Base-by-base conservation (phyloP, 331 rosid species). In the Saraca asoca region DNA sequence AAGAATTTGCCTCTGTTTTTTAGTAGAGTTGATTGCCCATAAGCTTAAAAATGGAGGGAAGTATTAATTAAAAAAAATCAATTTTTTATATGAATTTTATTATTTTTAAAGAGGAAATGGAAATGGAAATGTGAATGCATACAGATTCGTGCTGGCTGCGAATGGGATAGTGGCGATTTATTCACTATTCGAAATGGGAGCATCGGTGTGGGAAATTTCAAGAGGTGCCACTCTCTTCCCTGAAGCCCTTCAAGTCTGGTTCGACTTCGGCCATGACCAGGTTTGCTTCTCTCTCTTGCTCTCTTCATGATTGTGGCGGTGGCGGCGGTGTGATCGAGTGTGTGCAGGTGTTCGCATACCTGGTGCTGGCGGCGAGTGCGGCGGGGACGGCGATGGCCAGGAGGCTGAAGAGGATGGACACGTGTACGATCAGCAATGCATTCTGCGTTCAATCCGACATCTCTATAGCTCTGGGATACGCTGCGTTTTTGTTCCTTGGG, bases 211-310 rank as follows among this genome's bases (percentile, higher is more conserved):
- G 98, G 98, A 93, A 66, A 85, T 93, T 46, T 90, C 97, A 1
- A 78, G 97, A 84, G 96, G 88, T 15, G 76, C 62, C 12, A 88
- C 98, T 1, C 72, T 93, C n/a, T 88, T 93, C 48, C 93, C 91
- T 6, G 98, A 93, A 79, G 72, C 80, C 12, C 46, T 93, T 20
- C 98, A 93, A 56, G 94, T 93, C 62, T 93, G 98, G 97, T 93
- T 93, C 85, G 98, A 93, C 69, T 93, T 93, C 76, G 90, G 97
- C 73, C 98, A 90, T 58, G 98, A 93, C 83, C 98, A 93, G 97
- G 98, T 93, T 55, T 33, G 41, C 54, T 24, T 1, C 20, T 5
- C 31, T 9, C 9, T 12, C 11, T 20, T 0, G 16, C 9, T n/a
- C 13, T 17, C 9, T 17, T 3, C 15, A 24, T 43, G 11, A 53